These are phyloP conservation scores for Protoeuglena noctilucae DNA, from an alignment of 139 green algal genomes.

Conservation along the genomic window DNA sequence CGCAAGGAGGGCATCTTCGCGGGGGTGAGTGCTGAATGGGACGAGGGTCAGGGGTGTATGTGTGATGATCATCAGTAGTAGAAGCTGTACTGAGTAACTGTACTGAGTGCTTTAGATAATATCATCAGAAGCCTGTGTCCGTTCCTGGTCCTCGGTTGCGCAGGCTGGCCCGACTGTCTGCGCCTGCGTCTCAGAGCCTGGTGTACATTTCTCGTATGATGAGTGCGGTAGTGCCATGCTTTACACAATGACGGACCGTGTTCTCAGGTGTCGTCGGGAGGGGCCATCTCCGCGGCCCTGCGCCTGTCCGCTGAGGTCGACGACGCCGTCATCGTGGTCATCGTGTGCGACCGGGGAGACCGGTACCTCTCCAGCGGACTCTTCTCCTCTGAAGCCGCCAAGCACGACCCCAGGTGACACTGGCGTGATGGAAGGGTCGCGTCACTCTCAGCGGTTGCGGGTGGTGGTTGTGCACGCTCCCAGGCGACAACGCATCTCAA, in stretches of 20 bases:
- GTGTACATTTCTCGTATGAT: no score
- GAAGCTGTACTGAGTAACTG: no score
- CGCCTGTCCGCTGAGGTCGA: conserved; percentile 17
- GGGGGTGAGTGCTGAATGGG: no score
- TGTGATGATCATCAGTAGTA: no score
- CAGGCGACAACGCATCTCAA: neutral
- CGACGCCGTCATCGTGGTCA: conserved; percentile 20
- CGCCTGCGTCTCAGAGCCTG: no score
- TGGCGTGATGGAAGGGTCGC: neutral
- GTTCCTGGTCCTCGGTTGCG: no score
- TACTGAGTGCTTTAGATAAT: no score
- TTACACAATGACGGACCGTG: no score
- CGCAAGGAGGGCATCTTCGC: conserved; percentile 22
- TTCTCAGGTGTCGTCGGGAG: conserved; percentile 18
- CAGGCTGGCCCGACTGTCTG: no score
- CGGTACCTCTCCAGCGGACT: conserved; percentile 24
- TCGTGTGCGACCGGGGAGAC: conserved; percentile 28
- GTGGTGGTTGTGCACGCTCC: neutral
- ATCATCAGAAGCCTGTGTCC: no score
- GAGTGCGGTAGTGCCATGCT: no score
- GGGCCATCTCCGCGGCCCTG: conserved; percentile 21
- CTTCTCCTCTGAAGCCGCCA: neutral
- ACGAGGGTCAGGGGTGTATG: no score
- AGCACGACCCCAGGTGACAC: neutral
- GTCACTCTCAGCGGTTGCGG: neutral